These are phyloP conservation scores for Penicillium cataractarum DNA, from an alignment of 495 filamentous ascomycete genomes.

Conservation along the genomic window DNA sequence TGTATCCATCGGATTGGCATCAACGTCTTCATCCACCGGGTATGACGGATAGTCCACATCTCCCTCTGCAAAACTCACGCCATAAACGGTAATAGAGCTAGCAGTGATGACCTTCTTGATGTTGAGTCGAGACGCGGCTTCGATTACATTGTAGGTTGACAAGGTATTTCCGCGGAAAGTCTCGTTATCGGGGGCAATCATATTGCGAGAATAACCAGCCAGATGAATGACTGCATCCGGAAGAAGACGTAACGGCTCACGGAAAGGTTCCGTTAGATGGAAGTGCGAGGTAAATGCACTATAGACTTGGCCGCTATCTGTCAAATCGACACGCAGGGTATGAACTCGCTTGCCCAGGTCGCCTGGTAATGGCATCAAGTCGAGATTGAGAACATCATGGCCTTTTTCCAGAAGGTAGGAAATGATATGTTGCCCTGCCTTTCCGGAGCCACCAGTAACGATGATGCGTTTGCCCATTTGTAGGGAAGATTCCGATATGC, in stretches of 20 bases:
- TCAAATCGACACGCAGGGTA: slow-evolving; percentile 61
- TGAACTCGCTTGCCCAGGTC: slow-evolving; percentile 49
- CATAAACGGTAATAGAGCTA: slow-evolving; percentile 60
- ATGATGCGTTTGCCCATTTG: slow-evolving; percentile 51
- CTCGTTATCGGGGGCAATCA: slow-evolving; percentile 64
- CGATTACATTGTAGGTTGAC: slow-evolving; percentile 62
- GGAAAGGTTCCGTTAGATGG: slow-evolving; percentile 52
- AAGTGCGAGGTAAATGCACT: slow-evolving; percentile 61
- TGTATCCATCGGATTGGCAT: slow-evolving; percentile 57
- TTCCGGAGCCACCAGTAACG: slow-evolving; percentile 61
- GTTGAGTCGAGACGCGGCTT: slow-evolving; percentile 60
- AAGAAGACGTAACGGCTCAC: slow-evolving; percentile 36
- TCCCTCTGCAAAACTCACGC: slow-evolving; percentile 60
- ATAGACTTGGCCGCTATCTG: slow-evolving; percentile 62
- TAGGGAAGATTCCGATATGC: slow-evolving; percentile 17
- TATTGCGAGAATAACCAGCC: slow-evolving; percentile 61
- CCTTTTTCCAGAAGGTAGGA: slow-evolving; percentile 54
- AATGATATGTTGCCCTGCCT: slow-evolving; percentile 62
- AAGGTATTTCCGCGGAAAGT: slow-evolving; percentile 57
- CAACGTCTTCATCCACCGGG: slow-evolving; percentile 58
- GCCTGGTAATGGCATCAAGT: slow-evolving; percentile 49
- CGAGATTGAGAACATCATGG: slow-evolving; percentile 61
- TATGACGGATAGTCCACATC: slow-evolving; percentile 58
- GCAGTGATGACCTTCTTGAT: slow-evolving; percentile 65
- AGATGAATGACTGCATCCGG: slow-evolving; percentile 66